Evolutionary conservation across 177 flowering plant species (phyloP), one percentile per base, ranked within the genome.

Genomic region (Vitis hybrid): DNA sequence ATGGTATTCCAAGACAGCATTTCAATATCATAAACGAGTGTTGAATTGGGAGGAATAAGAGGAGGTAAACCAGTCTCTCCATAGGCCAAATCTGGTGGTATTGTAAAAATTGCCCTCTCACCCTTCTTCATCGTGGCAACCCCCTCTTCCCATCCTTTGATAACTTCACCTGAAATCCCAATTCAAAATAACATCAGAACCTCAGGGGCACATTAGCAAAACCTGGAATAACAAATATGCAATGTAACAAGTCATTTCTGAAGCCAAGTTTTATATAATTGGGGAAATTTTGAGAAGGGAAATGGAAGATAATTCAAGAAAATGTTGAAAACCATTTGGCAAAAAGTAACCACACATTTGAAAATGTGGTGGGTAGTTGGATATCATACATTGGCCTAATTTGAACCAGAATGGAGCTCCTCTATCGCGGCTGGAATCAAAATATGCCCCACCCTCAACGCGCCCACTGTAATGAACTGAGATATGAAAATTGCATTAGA

Each of bases 81-180:
- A 66, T 89, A 89, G 14, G 76, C 93, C 80, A 89, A 74, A 29
- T 75, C 68, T 22, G 93, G 84, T 14, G 90, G 93, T 58, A 89
- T 74, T 1, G 66, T 85, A 68, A 88, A 82, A 65, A 82, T 70
- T 56, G 89, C 86, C 67, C 78, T 80, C 74, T 89, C 93, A 6
- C 93, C 88, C 66, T 87, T 87, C 74, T 78, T 86, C 93, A 89
- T 89, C 10, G 93, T 84, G 4, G 75, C 81, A 71, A 87, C 77
- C 9, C 93, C 93, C 22, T 84, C 87, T 74, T 89, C 93, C 90
- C 81, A 82, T 50, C 93, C 93, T 72, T 73, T 76, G 39, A 89
- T 87, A 13, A 89, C 90, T 69, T 87, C 88, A 77, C 82, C 90
- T 89, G 69, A 67, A 66, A 75, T 29, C 12, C 45, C 48, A 74